These are phyloP conservation scores for Apiotrichum veenhuisii DNA, from an alignment of 1,284 basidiomycete species.

Conservation along the genomic window DNA sequence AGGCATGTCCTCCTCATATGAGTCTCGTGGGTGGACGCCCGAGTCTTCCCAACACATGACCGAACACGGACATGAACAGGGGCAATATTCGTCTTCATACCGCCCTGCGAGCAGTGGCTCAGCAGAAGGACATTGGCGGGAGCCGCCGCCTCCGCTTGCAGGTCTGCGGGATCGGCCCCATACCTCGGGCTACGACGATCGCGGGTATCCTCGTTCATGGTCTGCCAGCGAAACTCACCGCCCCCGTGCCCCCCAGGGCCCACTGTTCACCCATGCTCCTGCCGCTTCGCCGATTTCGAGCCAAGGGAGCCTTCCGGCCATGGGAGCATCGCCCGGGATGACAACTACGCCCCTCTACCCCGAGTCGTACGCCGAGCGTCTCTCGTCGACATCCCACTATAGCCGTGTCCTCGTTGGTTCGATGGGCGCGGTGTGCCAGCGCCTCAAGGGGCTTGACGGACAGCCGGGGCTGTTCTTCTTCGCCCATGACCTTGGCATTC, in stretches of 20 bases:
- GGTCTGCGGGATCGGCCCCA: not conserved
- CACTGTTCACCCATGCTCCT: slow-evolving; percentile 12
- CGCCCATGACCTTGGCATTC: slow-evolving; percentile 78
- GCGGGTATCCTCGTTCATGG: slow-evolving; percentile 9
- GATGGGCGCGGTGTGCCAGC: slow-evolving; percentile 74
- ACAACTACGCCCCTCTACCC: slow-evolving; percentile 6
- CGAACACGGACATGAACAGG: slow-evolving; percentile 1
- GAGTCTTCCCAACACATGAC: not conserved
- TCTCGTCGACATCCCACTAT: slow-evolving; percentile 61
- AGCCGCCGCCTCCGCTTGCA: not conserved
- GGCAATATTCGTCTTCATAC: not conserved
- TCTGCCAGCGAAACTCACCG: slow-evolving; percentile 8
- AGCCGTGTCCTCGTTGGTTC: slow-evolving; percentile 84
- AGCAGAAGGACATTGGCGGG: slow-evolving; percentile 6
- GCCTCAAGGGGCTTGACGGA: slow-evolving; percentile 74
- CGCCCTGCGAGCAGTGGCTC: not conserved
- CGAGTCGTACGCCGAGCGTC: slow-evolving; percentile 25
- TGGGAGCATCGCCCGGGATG: slow-evolving; percentile 7
- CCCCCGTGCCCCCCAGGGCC: not conserved
- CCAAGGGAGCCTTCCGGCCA: slow-evolving; percentile 5
- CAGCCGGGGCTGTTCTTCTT: slow-evolving; percentile 81
- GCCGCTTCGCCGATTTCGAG: slow-evolving; percentile 1
- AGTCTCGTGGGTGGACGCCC: slow-evolving; percentile 8
- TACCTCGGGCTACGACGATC: slow-evolving; percentile 10
- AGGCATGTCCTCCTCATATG: not conserved